Base-by-base conservation (phyloP, 2,329 filamentous ascomycete genomes). In the Aulographum hederae region DNA sequence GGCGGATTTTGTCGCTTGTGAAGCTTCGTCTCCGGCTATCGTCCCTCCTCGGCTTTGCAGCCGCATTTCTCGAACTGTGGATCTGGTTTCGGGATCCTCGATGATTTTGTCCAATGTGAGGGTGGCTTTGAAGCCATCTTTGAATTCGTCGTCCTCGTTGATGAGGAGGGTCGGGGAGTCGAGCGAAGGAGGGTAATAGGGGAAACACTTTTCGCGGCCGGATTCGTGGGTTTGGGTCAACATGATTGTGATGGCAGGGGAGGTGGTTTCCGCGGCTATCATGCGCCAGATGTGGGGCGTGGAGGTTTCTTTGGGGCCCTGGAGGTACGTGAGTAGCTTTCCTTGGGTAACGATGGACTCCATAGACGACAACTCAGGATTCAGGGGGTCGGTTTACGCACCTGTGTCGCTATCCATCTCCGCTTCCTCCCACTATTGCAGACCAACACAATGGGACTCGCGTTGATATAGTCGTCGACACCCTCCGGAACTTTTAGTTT, bases 281-380 rank as follows among this genome's bases (percentile, higher is more conserved):
- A 98, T 98, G 47, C 89, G 80, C 80, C 86, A 98, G 41, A 92
- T 79, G 47, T 92, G 82, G 41, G 74, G 70, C 34, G 77, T 65
- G 12, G 78, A 80, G 17, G 70, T 68, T 37, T 64, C 54, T 46
- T 85, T 93, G 4, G 89, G 89, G 1, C 89, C 89, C 58, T 74
- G 47, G 15, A n/a, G 8, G 16, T 10, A 10, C 8, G 15, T 28
- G 12, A 28, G 10, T 8, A 10, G 27, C 27, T 28, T 28, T 14
- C 15, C 12, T 26, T 18, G 19, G 21, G 34, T 26, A 33, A 26
- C 17, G 12, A 34, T 20, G n/a, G n/a, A n/a, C n/a, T 32, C 25
- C 34, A 26, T 6, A 15, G 15, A 14, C 11, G 10, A 13, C 15
- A 32, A 18, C 23, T 34, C 26, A 14, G 26, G 12, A n/a, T 25